Base-by-base conservation (phyloP, 225 moss, liverwort and hornwort species). In the Pseudisothecium myosuroides region DNA sequence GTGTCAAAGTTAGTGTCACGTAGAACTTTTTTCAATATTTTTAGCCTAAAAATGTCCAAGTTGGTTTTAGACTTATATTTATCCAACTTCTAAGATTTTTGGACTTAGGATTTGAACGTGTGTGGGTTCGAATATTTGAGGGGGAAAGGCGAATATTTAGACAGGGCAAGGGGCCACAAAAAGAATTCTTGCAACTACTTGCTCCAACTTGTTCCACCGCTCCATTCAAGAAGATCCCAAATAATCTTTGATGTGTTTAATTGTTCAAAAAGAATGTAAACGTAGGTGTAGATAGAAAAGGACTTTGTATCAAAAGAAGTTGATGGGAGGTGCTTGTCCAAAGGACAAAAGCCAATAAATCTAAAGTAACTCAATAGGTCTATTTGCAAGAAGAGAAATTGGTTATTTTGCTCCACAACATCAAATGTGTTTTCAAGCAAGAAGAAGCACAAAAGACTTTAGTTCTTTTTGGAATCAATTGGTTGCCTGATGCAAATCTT, bases 81-180 rank as follows among this genome's bases (percentile, higher is more conserved):
- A 18, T 0, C 11, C 3, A 74, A 47, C 18, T 74, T 74, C 10
- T 18, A 19, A 39, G 6, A 16, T 29, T 29, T 29, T 73, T 29
- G 4, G 11, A 71, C 11, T 29, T 73, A 29, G 17, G 16, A 3
- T 72, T 72, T 72, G 43, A 72, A 6, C 22, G 5, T 3, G 3
- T 45, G 6, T 4, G 10, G n/a, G 7, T 1, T 0, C 3, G 6
- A 45, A 17, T 28, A 11, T 29, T 31, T 18, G 0, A 47, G 9
- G 10, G 5, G 5, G 9, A 1, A 14, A 8, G 36, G 6, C 0
- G 5, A 77, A 36, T 14, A 14, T 1, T 23, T 54, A 6, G 23
- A 77, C 2, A 0, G 0, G 2, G 8, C 9, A 37, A 31, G 23
- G 23, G 14, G 4, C 0, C 4, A 0, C 0, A 0, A 0, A 54